Evolutionary conservation across 2,329 filamentous ascomycete species (phyloP).

Genomic region (Cytospora piceicola): DNA sequence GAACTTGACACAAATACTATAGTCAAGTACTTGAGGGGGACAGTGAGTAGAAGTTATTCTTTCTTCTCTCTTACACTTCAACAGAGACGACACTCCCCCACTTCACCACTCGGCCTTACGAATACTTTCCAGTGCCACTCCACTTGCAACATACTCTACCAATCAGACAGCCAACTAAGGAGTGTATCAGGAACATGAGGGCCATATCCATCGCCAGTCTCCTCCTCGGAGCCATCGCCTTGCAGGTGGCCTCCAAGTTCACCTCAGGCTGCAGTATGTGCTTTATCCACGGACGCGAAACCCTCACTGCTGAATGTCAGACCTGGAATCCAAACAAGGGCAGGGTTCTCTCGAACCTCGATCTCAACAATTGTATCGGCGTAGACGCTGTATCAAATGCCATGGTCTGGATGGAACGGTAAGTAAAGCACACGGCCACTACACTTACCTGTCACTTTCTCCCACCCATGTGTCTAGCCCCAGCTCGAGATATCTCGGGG

Average conservation of each 20-base stretch:
- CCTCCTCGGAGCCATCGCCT: background rate
- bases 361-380: slow-evolving; percentile 23
- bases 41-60: background rate
- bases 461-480: background rate
- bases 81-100: background rate
- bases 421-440: background rate
- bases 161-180: background rate
- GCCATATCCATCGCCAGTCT: background rate
- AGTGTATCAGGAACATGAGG: background rate
- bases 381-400: slow-evolving; percentile 2
- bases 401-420: slow-evolving; percentile 10
- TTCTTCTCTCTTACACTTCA: background rate
- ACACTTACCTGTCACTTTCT: background rate
- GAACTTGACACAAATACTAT: background rate
- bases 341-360: background rate
- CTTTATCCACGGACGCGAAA: background rate
- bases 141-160: background rate
- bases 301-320: slow-evolving; percentile 2
- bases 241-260: background rate
- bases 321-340: background rate
- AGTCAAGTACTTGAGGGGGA: background rate
- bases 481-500: background rate
- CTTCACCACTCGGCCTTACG: background rate
- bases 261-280: slow-evolving; percentile 12
- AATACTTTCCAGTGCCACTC: background rate